Conservation (phyloP, 352 stramenopile species). For the Saprolegnia parasitica region DNA sequence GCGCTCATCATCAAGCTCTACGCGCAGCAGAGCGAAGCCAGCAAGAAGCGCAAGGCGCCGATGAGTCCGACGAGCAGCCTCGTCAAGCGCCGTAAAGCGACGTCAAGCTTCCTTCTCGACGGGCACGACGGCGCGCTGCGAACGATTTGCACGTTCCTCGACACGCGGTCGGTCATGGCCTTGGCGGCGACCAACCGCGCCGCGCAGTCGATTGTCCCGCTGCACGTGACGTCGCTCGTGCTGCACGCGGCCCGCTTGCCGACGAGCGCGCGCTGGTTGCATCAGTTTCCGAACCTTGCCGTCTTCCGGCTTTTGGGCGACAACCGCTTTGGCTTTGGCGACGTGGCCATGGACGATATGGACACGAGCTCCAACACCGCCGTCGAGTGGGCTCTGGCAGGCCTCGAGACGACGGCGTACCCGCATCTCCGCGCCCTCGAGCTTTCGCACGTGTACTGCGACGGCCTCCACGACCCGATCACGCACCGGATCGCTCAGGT, state of each 20-base stretch:
- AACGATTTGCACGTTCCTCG: constrained; percentile 43
- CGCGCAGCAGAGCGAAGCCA: constrained; percentile 47
- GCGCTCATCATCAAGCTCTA: constrained; percentile 54
- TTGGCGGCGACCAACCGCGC: constrained; percentile 38
- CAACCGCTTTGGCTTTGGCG: constrained; percentile 47
- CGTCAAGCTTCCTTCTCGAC: constrained; percentile 40
- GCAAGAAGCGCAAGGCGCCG: constrained; percentile 38
- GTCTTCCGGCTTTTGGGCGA: constrained; percentile 37
- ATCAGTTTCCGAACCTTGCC: constrained; percentile 41
- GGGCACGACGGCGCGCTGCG: constrained; percentile 45
- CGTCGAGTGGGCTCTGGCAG: constrained; percentile 34
- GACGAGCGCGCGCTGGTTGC: constrained; percentile 35
- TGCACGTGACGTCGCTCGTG: constrained; percentile 38
- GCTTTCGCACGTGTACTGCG: constrained; percentile 46
- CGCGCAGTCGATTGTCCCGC: constrained; percentile 35
- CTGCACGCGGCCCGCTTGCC: constrained; percentile 33
- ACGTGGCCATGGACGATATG: constrained; percentile 24
- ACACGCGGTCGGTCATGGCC: constrained; percentile 35
- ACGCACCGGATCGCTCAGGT: constrained; percentile 39
- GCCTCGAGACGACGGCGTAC: constrained; percentile 32
- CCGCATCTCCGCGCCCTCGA: constrained; percentile 35
- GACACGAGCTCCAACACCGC: constrained; percentile 33
- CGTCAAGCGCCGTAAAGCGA: constrained; percentile 18
- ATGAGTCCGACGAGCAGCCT: constrained; percentile 32
- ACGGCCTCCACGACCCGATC: constrained; percentile 47